Evolutionary conservation across 164 flowering plant species (phyloP).

Genomic region (Protea cynaroides): DNA sequence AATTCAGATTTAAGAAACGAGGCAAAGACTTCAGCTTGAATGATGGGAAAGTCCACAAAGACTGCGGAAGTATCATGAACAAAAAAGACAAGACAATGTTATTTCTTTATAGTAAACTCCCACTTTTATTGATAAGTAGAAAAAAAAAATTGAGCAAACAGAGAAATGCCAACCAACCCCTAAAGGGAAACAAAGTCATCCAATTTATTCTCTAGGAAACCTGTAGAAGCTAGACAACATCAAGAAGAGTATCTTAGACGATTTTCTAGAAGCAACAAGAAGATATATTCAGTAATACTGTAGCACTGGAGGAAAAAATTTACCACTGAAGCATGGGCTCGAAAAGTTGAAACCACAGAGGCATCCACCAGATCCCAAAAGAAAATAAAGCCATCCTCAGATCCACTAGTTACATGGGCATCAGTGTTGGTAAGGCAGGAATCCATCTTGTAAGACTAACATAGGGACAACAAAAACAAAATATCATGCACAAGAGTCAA

Average conservation of each 20-base stretch:
- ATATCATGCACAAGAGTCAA: neutral
- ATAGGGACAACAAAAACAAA: constrained; percentile 5
- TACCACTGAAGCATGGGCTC: constrained; percentile 94
- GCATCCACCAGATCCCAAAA: constrained; percentile 99
- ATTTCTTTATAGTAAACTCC: too few species aligned
- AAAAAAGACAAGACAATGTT: too few species aligned
- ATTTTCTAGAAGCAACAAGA: neutral
- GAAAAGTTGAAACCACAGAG: constrained; percentile 65
- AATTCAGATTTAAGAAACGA: too few species aligned
- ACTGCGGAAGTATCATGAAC: too few species aligned
- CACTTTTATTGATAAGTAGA: too few species aligned
- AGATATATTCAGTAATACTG: neutral
- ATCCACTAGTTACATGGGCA: constrained; percentile 86
- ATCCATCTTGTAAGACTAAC: constrained; percentile 91
- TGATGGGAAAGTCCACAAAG: too few species aligned
- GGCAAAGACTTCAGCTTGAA: too few species aligned
- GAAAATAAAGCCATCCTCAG: constrained; percentile 87
- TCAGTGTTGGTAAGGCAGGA: constrained; percentile 90
- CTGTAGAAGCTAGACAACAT: too few species aligned
- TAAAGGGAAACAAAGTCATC: neutral
- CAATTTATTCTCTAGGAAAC: too few species aligned
- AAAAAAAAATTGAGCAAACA: too few species aligned
- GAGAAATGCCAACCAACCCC: too few species aligned
- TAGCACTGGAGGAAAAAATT: neutral
- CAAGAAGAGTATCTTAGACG: too few species aligned